Base-by-base conservation (phyloP, 2,329 filamentous ascomycete genomes). In the Tricladium varicosporioides region DNA sequence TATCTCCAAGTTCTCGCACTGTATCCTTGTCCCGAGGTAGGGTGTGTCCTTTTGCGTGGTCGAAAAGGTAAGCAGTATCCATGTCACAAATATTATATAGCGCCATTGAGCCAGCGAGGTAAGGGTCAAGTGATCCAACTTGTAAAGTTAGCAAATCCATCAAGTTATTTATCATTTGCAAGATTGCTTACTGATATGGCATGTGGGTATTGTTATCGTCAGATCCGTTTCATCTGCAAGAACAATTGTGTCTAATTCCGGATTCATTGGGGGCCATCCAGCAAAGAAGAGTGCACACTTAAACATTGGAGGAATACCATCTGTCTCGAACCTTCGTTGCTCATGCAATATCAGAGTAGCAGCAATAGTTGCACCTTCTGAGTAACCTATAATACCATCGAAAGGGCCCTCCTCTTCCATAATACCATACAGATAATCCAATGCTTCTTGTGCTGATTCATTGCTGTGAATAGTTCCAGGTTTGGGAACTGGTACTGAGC, bases 1-100 rank as follows among this genome's bases (percentile, higher is more conserved):
- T 53, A 11, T 67, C 63, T 7, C 66, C 64, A 13, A 75, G 65
- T 49, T 75, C 72, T 10, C 62, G 61, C 8, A 74, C 61, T 1
- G 70, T 73, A 19, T 68, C 63, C 44, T 66, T 64, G 46, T 83
- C 80, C 60, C 82, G 73, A 0, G 85, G 84, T 2, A 87, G 71
- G 0, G 82, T 86, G 63, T 88, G 85, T 0, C 85, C 84, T 64
- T 85, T 86, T 2, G 81, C 84, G 56, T 85, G 83, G 60, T 88
- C 84, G 59, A 87, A 87, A 9, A 87, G 75, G 40, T 78, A 76
- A 0, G 84, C 83, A 1, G 74, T 80, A 54, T 86, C 83, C 1
- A 78, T 78, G 51, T 87, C 81, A 60, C 84, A 88, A n/a, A 85
- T 76, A 60, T 84, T 84, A 72, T 81, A 87, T 1, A 87, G 75